phyloP scores from a whole-genome alignment of 352 stramenopile species.

The Phytophthora melonis region DNA sequence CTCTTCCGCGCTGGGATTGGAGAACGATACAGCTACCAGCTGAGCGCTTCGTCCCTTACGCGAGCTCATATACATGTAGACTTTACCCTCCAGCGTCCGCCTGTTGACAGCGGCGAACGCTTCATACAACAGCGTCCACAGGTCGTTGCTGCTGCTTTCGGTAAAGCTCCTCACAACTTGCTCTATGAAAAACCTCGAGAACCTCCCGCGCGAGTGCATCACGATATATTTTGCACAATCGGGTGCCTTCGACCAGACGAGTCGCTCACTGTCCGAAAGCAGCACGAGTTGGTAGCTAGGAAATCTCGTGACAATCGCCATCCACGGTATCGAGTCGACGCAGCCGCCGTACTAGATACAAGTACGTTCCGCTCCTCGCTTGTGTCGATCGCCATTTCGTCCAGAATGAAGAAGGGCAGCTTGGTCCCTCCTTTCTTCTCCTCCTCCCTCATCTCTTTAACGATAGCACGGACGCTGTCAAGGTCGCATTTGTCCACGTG shows the following conservation, averaged over 20 bases:
- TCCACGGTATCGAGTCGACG: not conserved
- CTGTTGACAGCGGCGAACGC: not conserved
- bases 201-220: constrained; percentile 13
- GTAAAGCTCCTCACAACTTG: not conserved
- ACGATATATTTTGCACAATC: constrained; percentile 17
- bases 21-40: constrained; percentile 3
- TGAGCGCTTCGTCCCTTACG: not conserved
- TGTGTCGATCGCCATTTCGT: constrained; percentile 11
- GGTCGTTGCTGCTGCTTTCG: not conserved
- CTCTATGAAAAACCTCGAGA: constrained; percentile 14
- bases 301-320: constrained; percentile 15
- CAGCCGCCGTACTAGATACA: not conserved
- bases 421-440: not conserved
- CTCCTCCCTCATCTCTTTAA: constrained; percentile 5
- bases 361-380: not conserved
- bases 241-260: not conserved
- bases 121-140: constrained; percentile 19
- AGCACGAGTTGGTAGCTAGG: constrained; percentile 11
- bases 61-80: no score
- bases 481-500: constrained; percentile 5
- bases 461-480: not conserved
- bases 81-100: not conserved
- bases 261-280: not conserved
- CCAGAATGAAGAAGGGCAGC: constrained; percentile 24
- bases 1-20: not conserved